phyloP scores from a whole-genome alignment of 2,329 filamentous ascomycete species.

The Sphaerulina musiva region DNA sequence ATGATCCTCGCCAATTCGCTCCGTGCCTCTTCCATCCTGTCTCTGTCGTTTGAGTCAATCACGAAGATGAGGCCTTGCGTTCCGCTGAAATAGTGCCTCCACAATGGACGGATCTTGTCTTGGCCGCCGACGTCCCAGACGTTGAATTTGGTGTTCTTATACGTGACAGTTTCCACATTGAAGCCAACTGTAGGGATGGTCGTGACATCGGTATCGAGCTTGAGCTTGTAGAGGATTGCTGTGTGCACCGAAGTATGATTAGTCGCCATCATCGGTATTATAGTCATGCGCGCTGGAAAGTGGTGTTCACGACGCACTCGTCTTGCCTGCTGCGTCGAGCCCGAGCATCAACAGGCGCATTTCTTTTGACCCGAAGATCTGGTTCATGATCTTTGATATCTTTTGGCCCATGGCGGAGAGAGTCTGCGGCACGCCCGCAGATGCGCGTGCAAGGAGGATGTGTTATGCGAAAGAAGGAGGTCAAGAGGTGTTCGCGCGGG shows the following conservation, averaged over 20 bases:
- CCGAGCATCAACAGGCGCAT: conserved; percentile 98
- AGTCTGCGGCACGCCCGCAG: conserved; percentile 4
- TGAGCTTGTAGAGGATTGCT: conserved; percentile 98
- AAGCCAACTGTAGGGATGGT: conserved; percentile 99
- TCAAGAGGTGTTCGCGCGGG: background rate
- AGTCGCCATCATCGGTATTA: background rate
- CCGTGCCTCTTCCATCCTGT: conserved; percentile 92
- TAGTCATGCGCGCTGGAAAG: background rate
- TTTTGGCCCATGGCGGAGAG: conserved; percentile 68
- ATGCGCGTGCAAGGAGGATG: background rate
- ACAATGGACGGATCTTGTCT: conserved; percentile 99
- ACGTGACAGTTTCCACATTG: conserved; percentile 99
- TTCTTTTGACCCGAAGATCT: conserved; percentile 98
- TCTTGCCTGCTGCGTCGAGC: conserved; percentile 95
- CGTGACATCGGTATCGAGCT: conserved; percentile 98
- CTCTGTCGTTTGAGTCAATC: conserved; percentile 96
- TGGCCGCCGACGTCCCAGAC: conserved; percentile 99
- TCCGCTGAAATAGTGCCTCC: conserved; percentile 98
- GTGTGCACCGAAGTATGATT: conserved; percentile 1
- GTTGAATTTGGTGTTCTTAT: conserved; percentile 99
- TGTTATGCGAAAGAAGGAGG: background rate
- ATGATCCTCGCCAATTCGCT: conserved; percentile 97
- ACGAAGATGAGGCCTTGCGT: conserved; percentile 99
- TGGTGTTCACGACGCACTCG: conserved; percentile 49
- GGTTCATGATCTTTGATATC: conserved; percentile 92